phyloP scores from a whole-genome alignment of 139 green algal species.

The Parachlorella kessleri region DNA sequence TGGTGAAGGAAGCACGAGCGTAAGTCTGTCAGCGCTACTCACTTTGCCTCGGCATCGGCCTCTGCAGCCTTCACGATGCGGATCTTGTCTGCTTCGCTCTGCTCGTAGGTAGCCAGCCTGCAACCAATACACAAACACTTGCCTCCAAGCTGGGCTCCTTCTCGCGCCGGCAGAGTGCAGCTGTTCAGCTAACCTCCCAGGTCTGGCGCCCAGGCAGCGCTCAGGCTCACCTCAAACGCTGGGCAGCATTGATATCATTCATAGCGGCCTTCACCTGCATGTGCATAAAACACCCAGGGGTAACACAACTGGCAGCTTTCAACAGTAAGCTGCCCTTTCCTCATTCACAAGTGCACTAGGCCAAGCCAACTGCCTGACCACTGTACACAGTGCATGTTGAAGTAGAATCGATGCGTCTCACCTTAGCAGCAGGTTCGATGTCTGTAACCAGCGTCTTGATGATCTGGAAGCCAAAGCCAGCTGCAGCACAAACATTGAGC shows the following conservation, averaged over 20 bases:
- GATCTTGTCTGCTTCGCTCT: slow-evolving; percentile 84
- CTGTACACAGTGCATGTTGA: not conserved
- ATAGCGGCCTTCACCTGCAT: slow-evolving; percentile 70
- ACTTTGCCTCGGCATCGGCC: slow-evolving; percentile 94
- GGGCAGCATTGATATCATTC: slow-evolving; percentile 91
- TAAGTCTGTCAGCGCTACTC: not conserved
- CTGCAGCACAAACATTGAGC: not conserved
- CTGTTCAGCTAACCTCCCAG: too few relatives aligned
- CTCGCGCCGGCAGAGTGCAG: not conserved
- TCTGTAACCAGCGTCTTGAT: slow-evolving; percentile 88
- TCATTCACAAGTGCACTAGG: too few relatives aligned
- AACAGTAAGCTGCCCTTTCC: too few relatives aligned
- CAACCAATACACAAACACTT: not conserved
- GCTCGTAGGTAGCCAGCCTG: slow-evolving; percentile 68
- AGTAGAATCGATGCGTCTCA: not conserved
- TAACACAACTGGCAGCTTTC: too few relatives aligned
- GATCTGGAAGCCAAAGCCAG: slow-evolving; percentile 87
- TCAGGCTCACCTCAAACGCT: slow-evolving; percentile 44
- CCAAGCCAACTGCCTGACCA: too few relatives aligned
- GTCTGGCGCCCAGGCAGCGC: not conserved
- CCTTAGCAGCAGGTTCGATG: slow-evolving; percentile 79
- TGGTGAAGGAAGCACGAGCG: too few relatives aligned
- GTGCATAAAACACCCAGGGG: not conserved
- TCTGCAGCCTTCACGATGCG: slow-evolving; percentile 88
- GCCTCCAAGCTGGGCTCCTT: not conserved